phyloP scores from a whole-genome alignment of 352 stramenopile species.

The Globisporangium yorkense region DNA sequence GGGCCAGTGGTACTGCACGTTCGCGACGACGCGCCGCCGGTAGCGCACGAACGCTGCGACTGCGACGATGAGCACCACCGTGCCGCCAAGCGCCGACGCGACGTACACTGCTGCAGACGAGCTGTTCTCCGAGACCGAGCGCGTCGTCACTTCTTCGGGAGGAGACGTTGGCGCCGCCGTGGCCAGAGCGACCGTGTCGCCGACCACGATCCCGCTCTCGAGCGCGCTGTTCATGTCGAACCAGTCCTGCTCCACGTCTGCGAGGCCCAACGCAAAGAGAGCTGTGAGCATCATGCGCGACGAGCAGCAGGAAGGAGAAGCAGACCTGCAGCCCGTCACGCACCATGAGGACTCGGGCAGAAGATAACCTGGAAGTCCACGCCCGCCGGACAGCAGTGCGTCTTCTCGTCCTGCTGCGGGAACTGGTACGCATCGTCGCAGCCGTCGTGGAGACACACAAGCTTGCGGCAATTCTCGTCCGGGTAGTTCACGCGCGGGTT shows the following conservation, averaged over 20 bases:
- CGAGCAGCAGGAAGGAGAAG: neutral
- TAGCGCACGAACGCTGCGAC: slow-evolving; percentile 4
- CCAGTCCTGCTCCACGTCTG: slow-evolving; percentile 9
- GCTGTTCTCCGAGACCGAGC: neutral
- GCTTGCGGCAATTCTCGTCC: slow-evolving; percentile 22
- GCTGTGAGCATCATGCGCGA: neutral
- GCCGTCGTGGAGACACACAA: slow-evolving; percentile 45
- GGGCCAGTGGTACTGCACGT: slow-evolving; percentile 14
- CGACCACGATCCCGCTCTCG: slow-evolving; percentile 9
- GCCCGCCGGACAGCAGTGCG: slow-evolving; percentile 29
- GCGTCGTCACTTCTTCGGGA: slow-evolving; percentile 3
- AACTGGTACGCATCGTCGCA: slow-evolving; percentile 64
- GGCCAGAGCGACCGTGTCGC: neutral
- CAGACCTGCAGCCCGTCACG: neutral
- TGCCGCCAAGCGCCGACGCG: slow-evolving; percentile 7
- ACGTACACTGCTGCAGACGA: slow-evolving; percentile 11
- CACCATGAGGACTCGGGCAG: slow-evolving; percentile 19
- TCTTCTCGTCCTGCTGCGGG: slow-evolving; percentile 52
- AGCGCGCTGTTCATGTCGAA: slow-evolving; percentile 1
- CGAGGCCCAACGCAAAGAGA: neutral
- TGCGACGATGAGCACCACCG: slow-evolving; percentile 3
- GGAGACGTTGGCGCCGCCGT: slow-evolving; percentile 1
- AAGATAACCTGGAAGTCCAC: slow-evolving; percentile 42
- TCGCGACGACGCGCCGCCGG: slow-evolving; percentile 6
- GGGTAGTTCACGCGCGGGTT: slow-evolving; percentile 13